Evolutionary conservation across 2,329 filamentous ascomycete species (phyloP).

Genomic region (Monilinia fructigena): DNA sequence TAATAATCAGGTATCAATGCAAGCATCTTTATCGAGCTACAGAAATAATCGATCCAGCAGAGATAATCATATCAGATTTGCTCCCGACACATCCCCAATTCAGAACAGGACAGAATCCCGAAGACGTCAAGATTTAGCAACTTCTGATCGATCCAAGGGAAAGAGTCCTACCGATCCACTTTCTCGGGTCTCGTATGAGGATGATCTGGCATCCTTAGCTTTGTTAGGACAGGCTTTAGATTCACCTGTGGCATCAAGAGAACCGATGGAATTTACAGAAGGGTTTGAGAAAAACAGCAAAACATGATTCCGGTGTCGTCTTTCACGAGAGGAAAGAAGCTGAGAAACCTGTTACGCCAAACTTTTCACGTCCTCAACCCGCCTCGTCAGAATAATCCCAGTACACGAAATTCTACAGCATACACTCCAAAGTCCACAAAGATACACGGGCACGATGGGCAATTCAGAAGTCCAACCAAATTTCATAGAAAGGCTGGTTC

Average conservation of each 20-base stretch:
- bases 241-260: background rate
- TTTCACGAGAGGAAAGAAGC: slow-evolving; percentile 12
- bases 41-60: background rate
- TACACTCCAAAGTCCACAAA: background rate
- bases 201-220: slow-evolving; percentile 31
- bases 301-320: slow-evolving; percentile 18
- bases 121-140: background rate
- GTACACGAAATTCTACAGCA: background rate
- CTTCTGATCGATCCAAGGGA: background rate
- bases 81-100: background rate
- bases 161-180: slow-evolving; percentile 24
- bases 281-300: slow-evolving; percentile 3
- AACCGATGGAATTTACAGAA: background rate
- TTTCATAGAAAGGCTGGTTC: background rate
- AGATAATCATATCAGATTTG: slow-evolving; percentile 21
- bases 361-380: background rate
- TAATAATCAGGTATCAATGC: background rate
- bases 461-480: background rate
- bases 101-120: background rate
- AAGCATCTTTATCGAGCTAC: background rate
- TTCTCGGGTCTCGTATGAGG: slow-evolving; percentile 29
- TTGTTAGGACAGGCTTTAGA: slow-evolving; percentile 27
- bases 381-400: background rate
- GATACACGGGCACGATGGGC: background rate
- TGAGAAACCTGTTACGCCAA: background rate